Evolutionary conservation across 106 monocot genomes (phyloP).

Genomic region (Xerophyta viscosa): DNA sequence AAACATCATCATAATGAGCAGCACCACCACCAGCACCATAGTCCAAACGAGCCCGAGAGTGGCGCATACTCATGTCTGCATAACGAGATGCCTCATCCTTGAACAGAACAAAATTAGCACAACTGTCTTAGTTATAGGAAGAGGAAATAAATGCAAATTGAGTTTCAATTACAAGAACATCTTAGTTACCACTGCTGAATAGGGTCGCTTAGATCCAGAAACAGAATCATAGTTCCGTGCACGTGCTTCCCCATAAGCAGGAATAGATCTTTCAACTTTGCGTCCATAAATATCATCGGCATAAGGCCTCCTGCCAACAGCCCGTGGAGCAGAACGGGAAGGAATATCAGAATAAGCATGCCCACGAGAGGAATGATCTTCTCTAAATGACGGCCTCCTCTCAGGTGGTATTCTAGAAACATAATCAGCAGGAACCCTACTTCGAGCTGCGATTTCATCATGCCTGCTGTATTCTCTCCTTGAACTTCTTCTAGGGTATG

Average conservation of each 20-base stretch:
- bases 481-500: conserved; percentile 54
- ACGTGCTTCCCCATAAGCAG: conserved; percentile 54
- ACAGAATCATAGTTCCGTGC: conserved; percentile 76
- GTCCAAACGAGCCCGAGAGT: conserved; percentile 65
- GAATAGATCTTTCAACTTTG: conserved; percentile 47
- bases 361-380: conserved; percentile 60
- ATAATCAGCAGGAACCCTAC: conserved; percentile 55
- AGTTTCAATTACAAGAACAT: too few relatives aligned
- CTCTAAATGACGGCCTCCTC: conserved; percentile 53
- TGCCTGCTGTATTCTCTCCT: conserved; percentile 57
- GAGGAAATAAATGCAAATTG: neutral
- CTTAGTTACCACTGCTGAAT: conserved; percentile 75
- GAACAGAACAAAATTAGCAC: neutral
- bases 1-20: conserved; percentile 53
- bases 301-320: conserved; percentile 46
- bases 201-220: conserved; percentile 72
- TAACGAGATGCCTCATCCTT: conserved; percentile 66
- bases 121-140: neutral
- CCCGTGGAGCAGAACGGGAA: conserved; percentile 43
- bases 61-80: conserved; percentile 51
- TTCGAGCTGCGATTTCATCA: conserved; percentile 41
- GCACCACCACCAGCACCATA: conserved; percentile 50
- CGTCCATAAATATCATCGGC: conserved; percentile 68
- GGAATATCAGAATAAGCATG: conserved; percentile 52
- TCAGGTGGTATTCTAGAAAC: conserved; percentile 38